A percentile compares a stretch with the other conserved stretches of the same genome.
Evolutionary conservation across 768 basidiomycete species (phyloP).

Genomic region (Tylopilus vinaceipallidus): DNA sequence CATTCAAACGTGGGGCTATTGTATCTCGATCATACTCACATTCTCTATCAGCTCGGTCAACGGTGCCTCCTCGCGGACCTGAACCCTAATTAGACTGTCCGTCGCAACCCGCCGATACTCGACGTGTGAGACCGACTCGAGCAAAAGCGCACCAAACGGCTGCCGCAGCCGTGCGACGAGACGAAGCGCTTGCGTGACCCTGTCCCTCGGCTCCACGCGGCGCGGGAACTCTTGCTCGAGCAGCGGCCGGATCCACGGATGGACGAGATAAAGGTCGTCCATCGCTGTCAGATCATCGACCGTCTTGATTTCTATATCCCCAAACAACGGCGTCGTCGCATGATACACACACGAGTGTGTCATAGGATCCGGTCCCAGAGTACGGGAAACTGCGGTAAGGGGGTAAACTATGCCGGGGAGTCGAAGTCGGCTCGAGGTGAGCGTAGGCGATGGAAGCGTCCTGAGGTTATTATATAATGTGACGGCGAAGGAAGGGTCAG

Average conservation of each 20-base stretch:
- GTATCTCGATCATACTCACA: too few relatives aligned
- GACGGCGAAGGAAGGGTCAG: not conserved
- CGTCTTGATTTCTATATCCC: constrained; percentile 7
- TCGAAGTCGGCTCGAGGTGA: not conserved
- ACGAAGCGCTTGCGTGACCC: not conserved
- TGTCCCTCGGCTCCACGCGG: not conserved
- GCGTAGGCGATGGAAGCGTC: not conserved
- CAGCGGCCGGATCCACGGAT: constrained; percentile 15
- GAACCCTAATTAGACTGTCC: constrained; percentile 7
- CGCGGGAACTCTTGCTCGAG: constrained; percentile 1
- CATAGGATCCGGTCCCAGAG: not conserved
- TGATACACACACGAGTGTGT: not conserved
- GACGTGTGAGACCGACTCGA: not conserved
- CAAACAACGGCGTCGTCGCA: not conserved
- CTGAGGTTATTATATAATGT: not conserved
- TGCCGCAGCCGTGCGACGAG: constrained; percentile 1
- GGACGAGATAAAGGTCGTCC: not conserved
- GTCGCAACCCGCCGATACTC: constrained; percentile 9
- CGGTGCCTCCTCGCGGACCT: too few relatives aligned
- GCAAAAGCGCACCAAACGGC: constrained; percentile 6
- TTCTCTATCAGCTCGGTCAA: too few relatives aligned
- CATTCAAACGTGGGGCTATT: too few relatives aligned
- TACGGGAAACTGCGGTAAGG: not conserved
- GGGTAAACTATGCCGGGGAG: constrained; percentile 6
- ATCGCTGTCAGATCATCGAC: not conserved